Percentiles rank a stretch among this genome's conserved stretches.
Evolutionary conservation across 352 stramenopile genomes (phyloP).

Genomic region (Pythium dissimile): DNA sequence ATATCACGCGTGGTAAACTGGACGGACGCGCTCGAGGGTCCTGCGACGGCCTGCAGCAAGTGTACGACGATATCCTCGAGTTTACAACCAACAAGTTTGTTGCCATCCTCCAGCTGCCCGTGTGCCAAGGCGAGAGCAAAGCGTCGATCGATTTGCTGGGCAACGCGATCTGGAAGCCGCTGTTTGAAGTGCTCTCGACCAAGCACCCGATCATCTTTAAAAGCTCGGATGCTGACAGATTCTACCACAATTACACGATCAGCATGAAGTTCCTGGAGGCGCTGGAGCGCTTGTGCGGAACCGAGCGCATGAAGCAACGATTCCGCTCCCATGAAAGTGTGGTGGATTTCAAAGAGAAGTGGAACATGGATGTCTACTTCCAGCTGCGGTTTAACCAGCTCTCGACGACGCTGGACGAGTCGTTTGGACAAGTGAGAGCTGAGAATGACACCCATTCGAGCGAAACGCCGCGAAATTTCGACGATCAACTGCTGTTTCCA

Average conservation of each 20-base stretch:
- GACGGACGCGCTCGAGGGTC: slow-evolving; percentile 70
- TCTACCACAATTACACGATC: slow-evolving; percentile 79
- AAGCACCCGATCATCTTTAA: slow-evolving; percentile 85
- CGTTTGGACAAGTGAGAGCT: slow-evolving; percentile 29
- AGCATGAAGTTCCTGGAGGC: slow-evolving; percentile 66
- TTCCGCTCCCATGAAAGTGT: slow-evolving; percentile 73
- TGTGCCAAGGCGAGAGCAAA: slow-evolving; percentile 68
- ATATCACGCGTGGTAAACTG: slow-evolving; percentile 69
- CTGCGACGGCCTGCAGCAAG: slow-evolving; percentile 64
- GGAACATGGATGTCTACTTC: slow-evolving; percentile 88
- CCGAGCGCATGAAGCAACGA: slow-evolving; percentile 46
- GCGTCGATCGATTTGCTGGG: slow-evolving; percentile 75
- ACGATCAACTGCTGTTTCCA: slow-evolving; percentile 37
- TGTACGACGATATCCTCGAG: slow-evolving; percentile 71
- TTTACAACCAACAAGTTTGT: slow-evolving; percentile 75
- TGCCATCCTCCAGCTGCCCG: slow-evolving; percentile 45
- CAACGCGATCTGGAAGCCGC: slow-evolving; percentile 79
- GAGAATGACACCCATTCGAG: slow-evolving; percentile 19
- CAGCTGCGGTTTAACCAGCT: slow-evolving; percentile 67
- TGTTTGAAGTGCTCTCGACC: slow-evolving; percentile 56
- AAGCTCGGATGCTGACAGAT: slow-evolving; percentile 66
- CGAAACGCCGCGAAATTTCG: not conserved
- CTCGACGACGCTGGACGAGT: slow-evolving; percentile 40
- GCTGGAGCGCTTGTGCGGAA: slow-evolving; percentile 64
- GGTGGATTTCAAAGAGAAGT: slow-evolving; percentile 82